Evolutionary conservation across 2,329 filamentous ascomycete species (phyloP).

Genomic region (Colletotrichum tropicicola): DNA sequence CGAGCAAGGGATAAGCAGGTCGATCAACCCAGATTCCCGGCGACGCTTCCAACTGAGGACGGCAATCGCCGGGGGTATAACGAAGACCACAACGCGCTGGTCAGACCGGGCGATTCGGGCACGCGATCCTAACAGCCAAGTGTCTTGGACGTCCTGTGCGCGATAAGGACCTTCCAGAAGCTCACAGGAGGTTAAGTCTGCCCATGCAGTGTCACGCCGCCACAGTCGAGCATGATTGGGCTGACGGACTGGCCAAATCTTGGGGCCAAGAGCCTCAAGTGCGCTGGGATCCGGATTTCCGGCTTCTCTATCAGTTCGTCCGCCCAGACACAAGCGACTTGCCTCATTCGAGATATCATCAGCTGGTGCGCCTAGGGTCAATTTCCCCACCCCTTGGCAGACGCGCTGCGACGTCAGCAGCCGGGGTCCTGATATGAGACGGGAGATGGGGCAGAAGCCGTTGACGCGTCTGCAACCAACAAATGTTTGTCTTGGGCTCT

Average conservation of each 20-base stretch:
- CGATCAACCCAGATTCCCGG: too few relatives aligned
- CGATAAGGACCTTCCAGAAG: conserved; percentile 11
- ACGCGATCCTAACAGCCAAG: conserved; percentile 16
- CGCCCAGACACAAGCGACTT: not conserved
- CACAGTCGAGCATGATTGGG: not conserved
- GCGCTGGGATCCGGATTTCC: not conserved
- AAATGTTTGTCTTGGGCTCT: not conserved
- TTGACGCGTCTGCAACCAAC: not conserved
- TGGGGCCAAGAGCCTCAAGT: not conserved
- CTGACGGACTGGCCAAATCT: not conserved
- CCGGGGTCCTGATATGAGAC: not conserved
- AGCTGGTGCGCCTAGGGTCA: not conserved
- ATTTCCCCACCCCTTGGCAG: not conserved
- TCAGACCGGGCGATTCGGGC: not conserved
- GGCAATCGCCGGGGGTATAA: too few relatives aligned
- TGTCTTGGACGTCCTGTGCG: not conserved
- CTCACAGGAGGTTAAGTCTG: not conserved
- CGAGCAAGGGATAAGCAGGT: too few relatives aligned
- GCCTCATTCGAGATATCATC: not conserved
- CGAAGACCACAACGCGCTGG: too few relatives aligned
- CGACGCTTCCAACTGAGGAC: too few relatives aligned
- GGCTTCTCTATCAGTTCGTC: not conserved
- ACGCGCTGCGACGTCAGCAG: not conserved
- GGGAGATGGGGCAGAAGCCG: not conserved
- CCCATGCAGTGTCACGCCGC: too few relatives aligned